Base-by-base conservation (phyloP, 331 rosid species). In the Spiraea crenata region DNA sequence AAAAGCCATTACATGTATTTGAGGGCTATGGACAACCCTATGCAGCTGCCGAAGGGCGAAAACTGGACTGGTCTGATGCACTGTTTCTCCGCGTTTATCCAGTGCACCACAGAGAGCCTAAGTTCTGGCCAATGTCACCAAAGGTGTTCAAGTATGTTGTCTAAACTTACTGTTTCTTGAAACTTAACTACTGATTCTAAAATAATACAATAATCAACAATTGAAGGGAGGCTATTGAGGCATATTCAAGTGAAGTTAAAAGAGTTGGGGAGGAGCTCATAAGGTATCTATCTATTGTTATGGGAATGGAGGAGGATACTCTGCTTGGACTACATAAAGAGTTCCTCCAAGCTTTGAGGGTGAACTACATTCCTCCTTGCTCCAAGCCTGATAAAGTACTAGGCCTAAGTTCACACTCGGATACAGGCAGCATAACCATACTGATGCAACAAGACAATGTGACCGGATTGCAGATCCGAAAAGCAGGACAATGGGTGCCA, bases 281-380 rank as follows among this genome's bases (percentile, higher is more conserved):
- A 0, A 42, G 69, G 10, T 71, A 64, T 61, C 31, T 83, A 6
- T 83, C 82, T 47, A 6, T 64, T 31, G 17, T 60, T 0, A 70
- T 77, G 81, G 80, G 83, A 16, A 72, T 75, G 80, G 77, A 77
- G 41, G 72, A 81, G 31, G 62, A 71, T 47, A 4, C 16, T 52
- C 79, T 80, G 19, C 61, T 72, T 31, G 72, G 14, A 48, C 64
- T 75, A 41, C 83, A 81, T 57, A 54, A 68, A 38, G 80, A 81
- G 31, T 3, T 63, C 5, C 15, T 69, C n/a, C 77, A 64, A 51
- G 57, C 15, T 41, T 19, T 81, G 45, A 50, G 83, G 0, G 62
- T 78, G 55, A 81, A 81, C 57, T 81, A 84, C 68, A 63, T 67
- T 44, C 88, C 85, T 59, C 81, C 83, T 31, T 78, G 88, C 25